phyloP scores from a whole-genome alignment of 176 grass and related monocot species.

The Aegilops umbellulata region DNA sequence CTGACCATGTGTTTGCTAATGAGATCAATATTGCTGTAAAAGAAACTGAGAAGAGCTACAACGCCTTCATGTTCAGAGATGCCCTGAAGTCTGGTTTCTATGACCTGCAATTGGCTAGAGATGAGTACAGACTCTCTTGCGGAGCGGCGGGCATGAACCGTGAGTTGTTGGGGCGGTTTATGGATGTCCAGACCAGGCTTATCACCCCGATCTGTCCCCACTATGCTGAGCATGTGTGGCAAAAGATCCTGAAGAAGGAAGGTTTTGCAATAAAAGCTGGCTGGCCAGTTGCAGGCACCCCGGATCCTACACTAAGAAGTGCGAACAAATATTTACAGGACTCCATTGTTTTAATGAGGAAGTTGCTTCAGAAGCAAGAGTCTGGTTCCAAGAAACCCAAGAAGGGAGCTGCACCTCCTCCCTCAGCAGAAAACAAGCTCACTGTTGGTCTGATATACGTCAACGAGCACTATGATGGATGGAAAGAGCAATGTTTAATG shows the following conservation, averaged over 20 bases:
- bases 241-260: slow-evolving; percentile 55
- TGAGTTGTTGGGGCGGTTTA: slow-evolving; percentile 62
- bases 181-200: slow-evolving; percentile 72
- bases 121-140: slow-evolving; percentile 76
- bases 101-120: slow-evolving; percentile 72
- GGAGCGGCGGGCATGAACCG: slow-evolving; percentile 68
- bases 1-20: slow-evolving; percentile 73
- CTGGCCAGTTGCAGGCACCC: slow-evolving; percentile 47
- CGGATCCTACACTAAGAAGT: slow-evolving; percentile 54
- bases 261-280: slow-evolving; percentile 70
- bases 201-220: slow-evolving; percentile 76
- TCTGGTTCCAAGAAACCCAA: slow-evolving; percentile 69
- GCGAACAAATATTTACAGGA: slow-evolving; percentile 84
- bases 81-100: slow-evolving; percentile 79
- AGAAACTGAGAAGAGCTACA: slow-evolving; percentile 73
- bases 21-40: slow-evolving; percentile 67
- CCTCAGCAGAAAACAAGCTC: slow-evolving; percentile 43
- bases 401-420: slow-evolving; percentile 44
- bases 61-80: slow-evolving; percentile 77
- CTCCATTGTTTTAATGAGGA: slow-evolving; percentile 66
- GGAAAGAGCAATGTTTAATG: slow-evolving; percentile 71
- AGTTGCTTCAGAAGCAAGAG: slow-evolving; percentile 73
- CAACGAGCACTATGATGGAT: slow-evolving; percentile 71
- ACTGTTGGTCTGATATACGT: slow-evolving; percentile 59
- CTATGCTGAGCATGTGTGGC: slow-evolving; percentile 77